Percentiles rank a stretch among this genome's conserved stretches.
Evolutionary conservation across 2,329 filamentous ascomycete species (phyloP).

Genomic region (Diaporthe capsici): DNA sequence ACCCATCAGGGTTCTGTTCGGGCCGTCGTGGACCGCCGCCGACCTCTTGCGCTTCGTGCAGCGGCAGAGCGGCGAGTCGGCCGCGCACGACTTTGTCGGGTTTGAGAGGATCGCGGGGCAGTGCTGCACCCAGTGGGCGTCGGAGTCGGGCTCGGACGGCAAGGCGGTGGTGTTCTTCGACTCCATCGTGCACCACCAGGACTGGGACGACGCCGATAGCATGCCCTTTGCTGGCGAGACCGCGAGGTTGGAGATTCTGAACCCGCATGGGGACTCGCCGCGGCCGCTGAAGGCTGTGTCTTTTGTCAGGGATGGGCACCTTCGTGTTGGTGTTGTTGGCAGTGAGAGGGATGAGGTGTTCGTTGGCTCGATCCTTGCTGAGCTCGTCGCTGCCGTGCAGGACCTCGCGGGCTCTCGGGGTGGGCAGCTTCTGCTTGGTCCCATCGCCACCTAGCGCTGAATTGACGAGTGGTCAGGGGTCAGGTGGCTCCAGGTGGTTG

Average conservation of each 20-base stretch:
- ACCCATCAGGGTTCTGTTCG: constrained; percentile 58
- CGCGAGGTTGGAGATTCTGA: constrained; percentile 51
- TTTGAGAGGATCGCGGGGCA: constrained; percentile 51
- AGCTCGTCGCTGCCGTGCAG: constrained; percentile 45
- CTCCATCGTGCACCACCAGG: constrained; percentile 55
- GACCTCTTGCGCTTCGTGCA: constrained; percentile 53
- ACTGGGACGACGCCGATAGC: constrained; percentile 57
- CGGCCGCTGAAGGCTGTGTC: constrained; percentile 62
- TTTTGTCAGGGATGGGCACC: constrained; percentile 56
- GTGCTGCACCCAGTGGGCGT: constrained; percentile 52
- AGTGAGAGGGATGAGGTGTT: constrained; percentile 55
- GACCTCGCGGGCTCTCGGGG: constrained; percentile 10
- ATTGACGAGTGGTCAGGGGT: no score
- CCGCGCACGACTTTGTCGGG: constrained; percentile 53
- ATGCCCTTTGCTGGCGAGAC: constrained; percentile 55
- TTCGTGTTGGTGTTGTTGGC: constrained; percentile 60
- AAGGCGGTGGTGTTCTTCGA: constrained; percentile 47
- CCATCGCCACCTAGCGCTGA: not conserved
- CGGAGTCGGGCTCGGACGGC: constrained; percentile 49
- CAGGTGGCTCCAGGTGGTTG: not conserved
- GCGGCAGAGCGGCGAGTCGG: constrained; percentile 48
- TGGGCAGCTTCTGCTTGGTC: not conserved
- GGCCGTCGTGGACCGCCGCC: constrained; percentile 49
- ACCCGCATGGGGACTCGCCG: constrained; percentile 55
- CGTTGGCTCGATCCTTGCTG: constrained; percentile 53